These are phyloP conservation scores for Isabelozyma rhagii DNA, from an alignment of 805 yeast genomes.

Conservation along the genomic window DNA sequence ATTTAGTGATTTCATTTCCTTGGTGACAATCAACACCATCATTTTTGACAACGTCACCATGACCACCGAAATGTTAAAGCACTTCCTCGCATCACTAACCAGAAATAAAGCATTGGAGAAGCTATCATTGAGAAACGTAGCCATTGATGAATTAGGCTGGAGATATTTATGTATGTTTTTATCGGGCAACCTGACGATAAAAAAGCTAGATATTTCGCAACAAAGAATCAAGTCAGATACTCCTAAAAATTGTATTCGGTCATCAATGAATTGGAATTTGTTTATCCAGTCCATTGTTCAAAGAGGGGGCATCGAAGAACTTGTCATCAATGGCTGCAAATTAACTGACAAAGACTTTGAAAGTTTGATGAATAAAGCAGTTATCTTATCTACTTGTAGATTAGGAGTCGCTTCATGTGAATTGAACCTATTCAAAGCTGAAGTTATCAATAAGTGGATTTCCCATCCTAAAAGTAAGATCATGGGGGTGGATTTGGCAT, in stretches of 20 bases:
- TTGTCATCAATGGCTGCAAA: slow-evolving; percentile 57
- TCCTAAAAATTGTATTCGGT: slow-evolving; percentile 32
- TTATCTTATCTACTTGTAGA: slow-evolving; percentile 43
- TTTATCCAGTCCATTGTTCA: slow-evolving; percentile 39
- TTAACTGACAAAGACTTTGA: slow-evolving; percentile 40
- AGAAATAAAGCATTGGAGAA: slow-evolving; percentile 46
- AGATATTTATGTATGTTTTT: slow-evolving; percentile 47
- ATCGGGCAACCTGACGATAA: slow-evolving; percentile 37
- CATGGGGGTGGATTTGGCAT: slow-evolving; percentile 55
- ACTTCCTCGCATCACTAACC: slow-evolving; percentile 45
- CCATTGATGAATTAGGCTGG: slow-evolving; percentile 54
- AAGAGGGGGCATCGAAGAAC: slow-evolving; percentile 55
- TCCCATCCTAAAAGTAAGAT: slow-evolving; percentile 42
- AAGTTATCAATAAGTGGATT: slow-evolving; percentile 47
- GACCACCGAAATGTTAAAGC: slow-evolving; percentile 52
- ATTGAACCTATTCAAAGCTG: slow-evolving; percentile 39
- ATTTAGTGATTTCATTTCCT: slow-evolving; percentile 54
- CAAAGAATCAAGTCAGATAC: slow-evolving; percentile 49
- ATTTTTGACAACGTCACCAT: slow-evolving; percentile 57
- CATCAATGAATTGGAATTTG: slow-evolving; percentile 53
- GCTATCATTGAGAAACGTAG: slow-evolving; percentile 52
- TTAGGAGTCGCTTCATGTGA: slow-evolving; percentile 55
- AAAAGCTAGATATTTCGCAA: slow-evolving; percentile 56
- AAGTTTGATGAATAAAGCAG: slow-evolving; percentile 39
- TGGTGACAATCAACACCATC: slow-evolving; percentile 52